Percentiles rank a stretch among this genome's conserved stretches.
These are phyloP conservation scores for Anastatica hierochuntica DNA, from an alignment of 345 rosid species.

Conservation along the genomic window DNA sequence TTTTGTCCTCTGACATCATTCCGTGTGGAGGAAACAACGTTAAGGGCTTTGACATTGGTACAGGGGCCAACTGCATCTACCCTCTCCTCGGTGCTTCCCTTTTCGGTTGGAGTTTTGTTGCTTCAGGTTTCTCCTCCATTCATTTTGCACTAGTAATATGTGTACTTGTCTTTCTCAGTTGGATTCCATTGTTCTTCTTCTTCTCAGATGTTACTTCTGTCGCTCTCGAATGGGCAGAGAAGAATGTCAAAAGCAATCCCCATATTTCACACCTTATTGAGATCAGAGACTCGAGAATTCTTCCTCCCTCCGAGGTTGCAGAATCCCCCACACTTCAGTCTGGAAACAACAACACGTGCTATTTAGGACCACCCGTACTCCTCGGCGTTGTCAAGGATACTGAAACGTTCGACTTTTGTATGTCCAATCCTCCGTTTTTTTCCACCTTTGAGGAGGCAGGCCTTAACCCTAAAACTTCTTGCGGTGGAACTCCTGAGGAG, in stretches of 20 bases:
- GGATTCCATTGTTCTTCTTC: conserved; percentile 19
- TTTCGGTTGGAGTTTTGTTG: conserved; percentile 71
- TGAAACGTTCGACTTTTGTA: conserved; percentile 86
- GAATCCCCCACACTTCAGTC: conserved; percentile 10
- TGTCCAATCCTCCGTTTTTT: conserved; percentile 97
- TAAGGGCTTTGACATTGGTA: conserved; percentile 88
- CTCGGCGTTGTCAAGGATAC: conserved; percentile 52
- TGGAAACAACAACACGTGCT: conserved; percentile 20
- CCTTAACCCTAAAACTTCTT: conserved; percentile 80
- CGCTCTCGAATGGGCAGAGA: conserved; percentile 89
- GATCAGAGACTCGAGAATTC: conserved; percentile 45
- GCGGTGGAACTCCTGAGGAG: conserved; percentile 83
- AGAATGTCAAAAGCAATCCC: conserved; percentile 60
- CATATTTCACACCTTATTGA: conserved; percentile 55
- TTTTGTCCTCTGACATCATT: conserved; percentile 55
- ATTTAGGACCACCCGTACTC: conserved; percentile 46
- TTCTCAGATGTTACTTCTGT: conserved; percentile 64
- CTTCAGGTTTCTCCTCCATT: conserved; percentile 53
- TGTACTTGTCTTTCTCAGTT: not conserved
- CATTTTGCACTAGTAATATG: not conserved
- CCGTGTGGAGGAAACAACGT: conserved; percentile 24
- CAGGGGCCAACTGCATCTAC: conserved; percentile 91
- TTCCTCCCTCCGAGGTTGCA: conserved; percentile 2
- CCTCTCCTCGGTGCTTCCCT: conserved; percentile 92
- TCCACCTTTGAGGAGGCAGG: conserved; percentile 73